Percentiles rank a stretch among this genome's conserved stretches.
These are phyloP conservation scores for Rhizoctonia solani DNA, from an alignment of 1,284 basidiomycete genomes.

Conservation along the genomic window DNA sequence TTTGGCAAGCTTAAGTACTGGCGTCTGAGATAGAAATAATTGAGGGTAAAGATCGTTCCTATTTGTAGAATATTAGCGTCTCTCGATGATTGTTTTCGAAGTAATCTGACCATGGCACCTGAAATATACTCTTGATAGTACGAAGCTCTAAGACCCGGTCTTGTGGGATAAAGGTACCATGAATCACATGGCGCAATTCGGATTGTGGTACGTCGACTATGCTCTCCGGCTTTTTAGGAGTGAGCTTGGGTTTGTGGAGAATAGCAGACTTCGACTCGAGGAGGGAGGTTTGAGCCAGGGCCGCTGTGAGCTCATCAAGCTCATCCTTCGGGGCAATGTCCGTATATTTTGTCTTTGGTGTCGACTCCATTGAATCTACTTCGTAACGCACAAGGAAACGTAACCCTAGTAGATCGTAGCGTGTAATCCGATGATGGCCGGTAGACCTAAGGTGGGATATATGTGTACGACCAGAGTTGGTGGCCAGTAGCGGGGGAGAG, in stretches of 20 bases:
- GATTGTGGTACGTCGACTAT: neutral
- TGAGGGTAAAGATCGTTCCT: constrained; percentile 30
- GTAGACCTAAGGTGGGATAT: neutral
- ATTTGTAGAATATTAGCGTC: neutral
- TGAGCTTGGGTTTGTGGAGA: neutral
- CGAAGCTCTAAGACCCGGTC: neutral
- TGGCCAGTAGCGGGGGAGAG: neutral
- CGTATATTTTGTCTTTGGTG: neutral
- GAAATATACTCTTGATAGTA: neutral
- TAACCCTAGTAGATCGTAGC: constrained; percentile 14
- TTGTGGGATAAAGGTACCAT: constrained; percentile 19
- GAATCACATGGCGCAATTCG: constrained; percentile 11
- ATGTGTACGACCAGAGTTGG: neutral
- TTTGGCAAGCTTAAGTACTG: constrained; percentile 12
- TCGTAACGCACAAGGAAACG: constrained; percentile 27
- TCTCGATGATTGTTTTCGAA: neutral
- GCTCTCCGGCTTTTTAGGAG: neutral
- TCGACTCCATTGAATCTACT: neutral
- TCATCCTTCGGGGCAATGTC: neutral
- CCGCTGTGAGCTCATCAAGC: neutral
- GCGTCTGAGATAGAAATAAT: constrained; percentile 22
- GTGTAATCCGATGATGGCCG: constrained; percentile 21
- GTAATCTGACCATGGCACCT: constrained; percentile 9
- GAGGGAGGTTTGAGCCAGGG: constrained; percentile 3
- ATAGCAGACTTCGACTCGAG: neutral